Conservation (phyloP, 139 green algal genomes). For the Chlamydomonas sphaeroides region DNA sequence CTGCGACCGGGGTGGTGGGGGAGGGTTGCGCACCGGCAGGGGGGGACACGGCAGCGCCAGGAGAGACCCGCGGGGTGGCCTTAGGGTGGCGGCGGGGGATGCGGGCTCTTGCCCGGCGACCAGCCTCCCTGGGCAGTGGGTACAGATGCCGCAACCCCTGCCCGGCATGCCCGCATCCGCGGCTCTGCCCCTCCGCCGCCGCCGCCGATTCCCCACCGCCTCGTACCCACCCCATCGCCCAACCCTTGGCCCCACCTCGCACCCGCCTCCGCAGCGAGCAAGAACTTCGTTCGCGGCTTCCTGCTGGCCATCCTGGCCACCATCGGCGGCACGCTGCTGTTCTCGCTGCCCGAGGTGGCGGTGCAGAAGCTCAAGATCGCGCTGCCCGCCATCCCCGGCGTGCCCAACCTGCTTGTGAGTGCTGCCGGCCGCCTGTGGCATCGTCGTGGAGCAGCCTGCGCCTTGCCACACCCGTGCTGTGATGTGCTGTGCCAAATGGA, state of each 20-base stretch:
- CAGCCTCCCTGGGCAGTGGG: too few species aligned
- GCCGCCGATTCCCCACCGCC: not conserved
- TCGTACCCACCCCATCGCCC: not conserved
- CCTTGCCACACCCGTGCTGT: too few species aligned
- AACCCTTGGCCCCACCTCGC: too few species aligned
- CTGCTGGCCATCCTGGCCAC: constrained; percentile 66
- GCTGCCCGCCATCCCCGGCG: constrained; percentile 43
- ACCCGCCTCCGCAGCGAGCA: constrained; percentile 44
- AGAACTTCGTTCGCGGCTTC: constrained; percentile 67
- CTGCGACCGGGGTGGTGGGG: not conserved
- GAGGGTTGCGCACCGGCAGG: not conserved
- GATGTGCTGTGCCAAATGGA: too few species aligned
- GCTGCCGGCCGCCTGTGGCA: not conserved
- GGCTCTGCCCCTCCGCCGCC: not conserved
- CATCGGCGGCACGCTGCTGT: constrained; percentile 57
- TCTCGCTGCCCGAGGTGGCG: constrained; percentile 56
- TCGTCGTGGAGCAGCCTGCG: too few species aligned
- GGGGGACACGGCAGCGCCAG: too few species aligned
- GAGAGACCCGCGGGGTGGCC: too few species aligned
- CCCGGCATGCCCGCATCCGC: too few species aligned
- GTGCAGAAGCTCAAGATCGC: constrained; percentile 28
- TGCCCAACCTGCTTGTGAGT: constrained; percentile 43
- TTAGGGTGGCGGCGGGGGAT: too few species aligned
- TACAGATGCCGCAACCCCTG: too few species aligned
- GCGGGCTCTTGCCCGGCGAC: too few species aligned